Base-by-base conservation (phyloP, 306 rosid genomes). In the Acacia acuminata region DNA sequence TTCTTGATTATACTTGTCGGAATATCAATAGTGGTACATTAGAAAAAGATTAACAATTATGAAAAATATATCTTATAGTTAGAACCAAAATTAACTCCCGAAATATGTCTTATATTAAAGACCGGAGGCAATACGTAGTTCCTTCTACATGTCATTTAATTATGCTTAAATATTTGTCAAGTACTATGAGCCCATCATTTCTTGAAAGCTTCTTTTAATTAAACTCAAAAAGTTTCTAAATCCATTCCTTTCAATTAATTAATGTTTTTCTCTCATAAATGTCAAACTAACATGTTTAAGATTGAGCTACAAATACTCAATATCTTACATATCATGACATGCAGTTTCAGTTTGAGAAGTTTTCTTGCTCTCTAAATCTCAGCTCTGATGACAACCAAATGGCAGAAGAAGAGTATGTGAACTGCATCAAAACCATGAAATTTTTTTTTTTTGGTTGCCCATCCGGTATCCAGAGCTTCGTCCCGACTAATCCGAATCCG, bases 361-460 rank as follows among this genome's bases (percentile, higher is more conserved):
- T 79, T 84, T 78, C 70, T 67, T 80, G 77, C 64, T 67, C 80
- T 50, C 73, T 81, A 58, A 22, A 68, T 77, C 69, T 79, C n/a
- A 53, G 11, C 77, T 77, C 66, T 25, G 65, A 75, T 60, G 67
- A 82, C 65, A 71, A 81, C 75, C 22, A 75, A 14, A 27, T 34
- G 13, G 44, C 81, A 17, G 83, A 81, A 20, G 85, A 88, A 77
- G 83, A 86, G 91, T 91, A 89, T 47, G 92, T 77, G 64, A 47
- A 78, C 38, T 61, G 66, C 65, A 24, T 60, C 84, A n/a, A n/a
- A n/a, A n/a, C n/a, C n/a, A n/a, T n/a, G n/a, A n/a, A n/a, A n/a
- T n/a, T n/a, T n/a, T n/a, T n/a, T n/a, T n/a, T n/a, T n/a, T n/a
- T n/a, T n/a, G n/a, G n/a, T n/a, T n/a, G n/a, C n/a, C n/a, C n/a